phyloP scores from a whole-genome alignment of 2,329 filamentous ascomycete genomes.

The Fusarium haematococcum region DNA sequence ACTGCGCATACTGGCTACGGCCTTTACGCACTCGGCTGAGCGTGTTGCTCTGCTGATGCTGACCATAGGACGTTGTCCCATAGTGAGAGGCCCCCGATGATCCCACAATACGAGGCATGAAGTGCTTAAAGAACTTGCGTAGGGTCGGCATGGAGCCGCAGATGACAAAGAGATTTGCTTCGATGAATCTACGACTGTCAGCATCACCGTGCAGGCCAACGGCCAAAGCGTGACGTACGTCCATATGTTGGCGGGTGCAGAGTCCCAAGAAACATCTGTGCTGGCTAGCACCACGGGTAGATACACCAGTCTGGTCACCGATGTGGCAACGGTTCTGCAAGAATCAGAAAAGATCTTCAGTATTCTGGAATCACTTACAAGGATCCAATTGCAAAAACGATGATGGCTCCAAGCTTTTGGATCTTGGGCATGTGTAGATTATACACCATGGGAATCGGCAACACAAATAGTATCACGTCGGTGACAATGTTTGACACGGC shows the following conservation, averaged over 20 bases:
- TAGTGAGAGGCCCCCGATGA: constrained; percentile 7
- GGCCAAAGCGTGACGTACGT: constrained; percentile 34
- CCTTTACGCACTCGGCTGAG: constrained; percentile 28
- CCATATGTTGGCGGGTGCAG: constrained; percentile 45
- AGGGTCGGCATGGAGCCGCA: constrained; percentile 55
- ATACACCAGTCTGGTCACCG: constrained; percentile 44
- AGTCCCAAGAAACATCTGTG: constrained; percentile 46
- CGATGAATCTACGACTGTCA: constrained; percentile 46
- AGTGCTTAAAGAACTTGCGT: constrained; percentile 50
- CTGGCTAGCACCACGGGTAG: constrained; percentile 41
- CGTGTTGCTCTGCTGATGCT: constrained; percentile 16
- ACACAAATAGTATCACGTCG: constrained; percentile 58
- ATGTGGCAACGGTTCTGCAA: constrained; percentile 46
- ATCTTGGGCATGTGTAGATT: constrained; percentile 56
- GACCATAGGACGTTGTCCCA: constrained; percentile 12
- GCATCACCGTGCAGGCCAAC: neutral
- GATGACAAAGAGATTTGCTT: constrained; percentile 55
- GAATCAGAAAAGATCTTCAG: neutral
- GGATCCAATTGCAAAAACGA: constrained; percentile 58
- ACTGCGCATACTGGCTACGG: constrained; percentile 30
- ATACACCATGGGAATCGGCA: constrained; percentile 60
- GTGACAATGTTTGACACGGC: constrained; percentile 60
- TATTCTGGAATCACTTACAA: neutral
- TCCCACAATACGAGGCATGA: constrained; percentile 45
- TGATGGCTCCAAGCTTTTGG: constrained; percentile 58